Conservation (phyloP, 768 basidiomycete genomes). For the Hericium alpestre region DNA sequence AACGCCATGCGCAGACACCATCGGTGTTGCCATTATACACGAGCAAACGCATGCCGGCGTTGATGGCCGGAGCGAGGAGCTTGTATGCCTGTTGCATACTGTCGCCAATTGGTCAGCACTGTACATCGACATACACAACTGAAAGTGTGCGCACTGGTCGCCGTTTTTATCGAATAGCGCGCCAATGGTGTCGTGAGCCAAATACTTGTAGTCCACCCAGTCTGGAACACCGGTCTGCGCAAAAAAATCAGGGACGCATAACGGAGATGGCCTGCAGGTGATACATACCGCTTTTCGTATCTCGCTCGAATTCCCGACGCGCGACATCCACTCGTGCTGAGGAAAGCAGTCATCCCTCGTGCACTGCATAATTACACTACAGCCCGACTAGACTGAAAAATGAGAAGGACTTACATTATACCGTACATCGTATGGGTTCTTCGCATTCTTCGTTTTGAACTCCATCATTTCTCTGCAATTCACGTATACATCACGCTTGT, state of each 20-base stretch:
- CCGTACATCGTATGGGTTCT: background rate
- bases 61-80: background rate
- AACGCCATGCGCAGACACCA: background rate
- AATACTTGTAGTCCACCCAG: background rate
- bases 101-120: background rate
- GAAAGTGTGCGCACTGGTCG: background rate
- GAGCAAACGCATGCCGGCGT: background rate
- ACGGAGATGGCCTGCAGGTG: no score
- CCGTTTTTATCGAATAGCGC: background rate
- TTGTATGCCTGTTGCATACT: background rate
- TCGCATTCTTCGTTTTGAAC: background rate
- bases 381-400: no score
- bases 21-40: background rate
- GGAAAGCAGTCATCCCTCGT: background rate
- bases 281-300: background rate
- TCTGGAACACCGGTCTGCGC: background rate
- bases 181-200: background rate
- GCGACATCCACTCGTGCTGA: background rate
- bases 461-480: background rate
- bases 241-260: background rate
- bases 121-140: background rate
- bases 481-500: background rate
- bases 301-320: background rate
- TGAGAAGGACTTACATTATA: background rate
- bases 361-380: background rate